Evolutionary conservation across 768 basidiomycete species (phyloP).

Genomic region (Mycena floridula): DNA sequence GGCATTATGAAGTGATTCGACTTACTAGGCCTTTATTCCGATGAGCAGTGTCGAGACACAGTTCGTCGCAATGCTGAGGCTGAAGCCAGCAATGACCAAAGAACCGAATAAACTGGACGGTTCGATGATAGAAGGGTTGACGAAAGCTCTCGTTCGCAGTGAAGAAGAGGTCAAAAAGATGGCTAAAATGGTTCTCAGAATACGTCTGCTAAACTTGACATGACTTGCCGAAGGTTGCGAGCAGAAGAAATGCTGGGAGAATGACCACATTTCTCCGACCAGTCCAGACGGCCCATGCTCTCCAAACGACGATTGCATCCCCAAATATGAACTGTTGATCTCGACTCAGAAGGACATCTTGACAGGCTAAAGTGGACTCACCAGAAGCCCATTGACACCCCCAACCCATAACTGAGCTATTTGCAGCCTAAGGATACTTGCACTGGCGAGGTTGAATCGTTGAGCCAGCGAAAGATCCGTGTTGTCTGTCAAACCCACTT

Average conservation of each 20-base stretch:
- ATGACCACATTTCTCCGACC: too few relatives aligned
- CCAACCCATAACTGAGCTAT: conserved; percentile 1
- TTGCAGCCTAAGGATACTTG: neutral
- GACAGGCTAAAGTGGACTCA: neutral
- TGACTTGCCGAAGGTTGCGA: neutral
- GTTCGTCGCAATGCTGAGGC: conserved; percentile 1
- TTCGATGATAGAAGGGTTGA: conserved; percentile 1
- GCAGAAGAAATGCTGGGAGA: too few relatives aligned
- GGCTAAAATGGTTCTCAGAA: neutral
- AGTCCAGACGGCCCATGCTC: too few relatives aligned
- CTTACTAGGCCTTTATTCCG: conserved; percentile 3
- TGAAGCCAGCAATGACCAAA: conserved; percentile 1
- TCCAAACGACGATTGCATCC: too few relatives aligned
- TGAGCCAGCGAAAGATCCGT: too few relatives aligned
- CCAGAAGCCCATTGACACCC: conserved; percentile 2
- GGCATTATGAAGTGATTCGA: too few relatives aligned
- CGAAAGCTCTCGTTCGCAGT: neutral
- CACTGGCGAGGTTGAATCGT: too few relatives aligned
- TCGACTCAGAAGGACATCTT: neutral
- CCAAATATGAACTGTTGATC: neutral
- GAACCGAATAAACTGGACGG: conserved; percentile 1
- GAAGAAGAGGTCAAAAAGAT: conserved; percentile 1
- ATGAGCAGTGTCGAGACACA: conserved; percentile 1
- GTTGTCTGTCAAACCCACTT: too few relatives aligned
- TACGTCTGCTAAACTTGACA: neutral